A percentile compares a stretch with the other conserved stretches of the same genome.
phyloP scores from a whole-genome alignment of 495 filamentous ascomycete species.

The Venustampulla echinocandica region DNA sequence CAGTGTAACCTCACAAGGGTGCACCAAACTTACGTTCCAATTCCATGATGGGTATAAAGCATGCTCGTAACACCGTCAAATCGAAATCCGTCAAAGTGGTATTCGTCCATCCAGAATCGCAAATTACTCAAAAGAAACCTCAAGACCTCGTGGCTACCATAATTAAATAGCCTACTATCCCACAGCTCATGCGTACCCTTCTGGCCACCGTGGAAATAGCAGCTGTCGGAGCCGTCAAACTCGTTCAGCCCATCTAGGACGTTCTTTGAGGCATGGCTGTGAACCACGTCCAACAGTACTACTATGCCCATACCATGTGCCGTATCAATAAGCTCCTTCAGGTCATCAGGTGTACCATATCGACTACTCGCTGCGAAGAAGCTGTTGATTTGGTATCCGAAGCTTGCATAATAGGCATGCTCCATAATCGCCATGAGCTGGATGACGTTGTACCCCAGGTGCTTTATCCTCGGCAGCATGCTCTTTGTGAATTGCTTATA shows the following conservation, averaged over 20 bases:
- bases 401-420: constrained; percentile 98
- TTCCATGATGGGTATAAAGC: constrained; percentile 92
- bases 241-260: constrained; percentile 86
- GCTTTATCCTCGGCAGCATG: constrained; percentile 83
- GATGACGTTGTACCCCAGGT: constrained; percentile 92
- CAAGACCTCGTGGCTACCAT: constrained; percentile 87
- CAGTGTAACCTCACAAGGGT: neutral
- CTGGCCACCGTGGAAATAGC: constrained; percentile 84
- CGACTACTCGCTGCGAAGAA: constrained; percentile 97
- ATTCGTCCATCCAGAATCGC: constrained; percentile 99
- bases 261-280: constrained; percentile 97
- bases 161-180: constrained; percentile 97
- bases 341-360: constrained; percentile 86
- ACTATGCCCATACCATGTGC: constrained; percentile 84
- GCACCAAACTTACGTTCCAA: constrained; percentile 73
- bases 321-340: constrained; percentile 94
- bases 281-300: constrained; percentile 93
- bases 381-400: constrained; percentile 96
- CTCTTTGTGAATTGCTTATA: constrained; percentile 96
- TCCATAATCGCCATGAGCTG: constrained; percentile 99
- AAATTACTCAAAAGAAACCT: constrained; percentile 92
- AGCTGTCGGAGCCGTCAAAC: constrained; percentile 90
- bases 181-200: constrained; percentile 85
- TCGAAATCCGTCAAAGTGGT: constrained; percentile 90
- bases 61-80: constrained; percentile 99